Percentiles rank a stretch among this genome's conserved stretches.
These are phyloP conservation scores for Populus deltoides DNA, from an alignment of 345 rosid species.

Conservation along the genomic window DNA sequence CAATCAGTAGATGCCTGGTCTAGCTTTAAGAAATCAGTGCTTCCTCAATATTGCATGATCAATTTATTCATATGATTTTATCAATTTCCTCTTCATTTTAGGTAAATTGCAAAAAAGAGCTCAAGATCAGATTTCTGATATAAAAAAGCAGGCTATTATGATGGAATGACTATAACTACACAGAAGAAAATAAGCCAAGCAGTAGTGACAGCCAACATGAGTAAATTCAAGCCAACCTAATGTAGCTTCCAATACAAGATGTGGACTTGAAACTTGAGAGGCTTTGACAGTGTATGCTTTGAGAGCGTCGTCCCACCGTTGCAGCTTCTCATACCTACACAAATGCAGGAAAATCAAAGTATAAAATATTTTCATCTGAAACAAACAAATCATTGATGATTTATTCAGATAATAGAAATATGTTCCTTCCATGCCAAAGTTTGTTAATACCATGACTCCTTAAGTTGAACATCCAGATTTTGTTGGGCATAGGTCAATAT, in stretches of 20 bases:
- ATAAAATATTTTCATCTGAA: background rate
- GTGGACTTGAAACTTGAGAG: conserved; percentile 71
- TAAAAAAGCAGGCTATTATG: background rate
- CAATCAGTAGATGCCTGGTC: background rate
- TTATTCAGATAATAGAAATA: background rate
- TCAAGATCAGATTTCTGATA: background rate
- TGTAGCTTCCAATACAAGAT: conserved; percentile 78
- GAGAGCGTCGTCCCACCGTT: conserved; percentile 98
- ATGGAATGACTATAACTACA: background rate
- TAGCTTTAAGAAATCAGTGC: background rate
- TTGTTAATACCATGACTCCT: conserved; percentile 82
- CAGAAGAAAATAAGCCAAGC: conserved; percentile 1
- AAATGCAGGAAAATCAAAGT: conserved; percentile 3
- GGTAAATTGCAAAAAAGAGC: background rate
- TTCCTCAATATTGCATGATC: background rate
- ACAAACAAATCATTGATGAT: background rate
- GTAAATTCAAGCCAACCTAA: conserved; percentile 46
- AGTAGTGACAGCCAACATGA: background rate
- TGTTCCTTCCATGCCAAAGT: background rate
- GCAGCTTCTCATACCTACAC: conserved; percentile 96
- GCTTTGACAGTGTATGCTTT: conserved; percentile 88
- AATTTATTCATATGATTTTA: background rate
- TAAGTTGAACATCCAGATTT: conserved; percentile 79
- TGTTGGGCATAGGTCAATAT: conserved; percentile 96
- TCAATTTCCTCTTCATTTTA: background rate